Conservation (phyloP, 2,329 filamentous ascomycete genomes). For the Curvularia sp. region DNA sequence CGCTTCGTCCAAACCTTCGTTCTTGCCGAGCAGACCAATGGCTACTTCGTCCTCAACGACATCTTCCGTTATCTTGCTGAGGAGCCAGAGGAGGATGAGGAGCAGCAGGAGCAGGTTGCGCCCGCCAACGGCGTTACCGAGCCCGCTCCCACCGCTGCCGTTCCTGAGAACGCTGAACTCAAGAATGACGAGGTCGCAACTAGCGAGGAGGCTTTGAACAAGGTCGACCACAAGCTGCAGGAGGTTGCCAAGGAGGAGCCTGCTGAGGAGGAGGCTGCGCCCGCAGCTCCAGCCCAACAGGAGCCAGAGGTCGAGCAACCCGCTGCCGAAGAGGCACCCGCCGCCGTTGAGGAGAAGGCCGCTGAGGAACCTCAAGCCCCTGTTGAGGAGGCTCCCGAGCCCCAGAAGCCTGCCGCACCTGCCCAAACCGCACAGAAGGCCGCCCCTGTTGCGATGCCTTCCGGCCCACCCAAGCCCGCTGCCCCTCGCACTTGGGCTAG, state of each 20-base stretch:
- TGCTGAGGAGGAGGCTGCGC: conserved; percentile 33
- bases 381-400: conserved; percentile 48
- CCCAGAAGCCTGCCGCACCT: conserved; percentile 70
- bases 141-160: conserved; percentile 48
- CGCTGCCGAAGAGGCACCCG: conserved; percentile 51
- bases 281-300: conserved; percentile 49
- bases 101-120: conserved; percentile 46
- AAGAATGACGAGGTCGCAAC: conserved; percentile 48
- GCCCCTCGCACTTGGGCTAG: conserved; percentile 75
- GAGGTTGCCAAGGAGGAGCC: conserved; percentile 56
- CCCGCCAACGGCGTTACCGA: conserved; percentile 51
- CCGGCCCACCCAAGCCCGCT: conserved; percentile 62
- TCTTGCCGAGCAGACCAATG: conserved; percentile 91
- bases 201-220: conserved; percentile 54
- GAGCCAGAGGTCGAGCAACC: conserved; percentile 46
- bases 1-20: conserved; percentile 99
- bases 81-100: conserved; percentile 73
- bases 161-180: conserved; percentile 39
- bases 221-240: conserved; percentile 78
- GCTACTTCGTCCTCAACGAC: conserved; percentile 98
- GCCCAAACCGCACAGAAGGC: conserved; percentile 62
- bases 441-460: conserved; percentile 62
- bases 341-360: conserved; percentile 48
- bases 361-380: conserved; percentile 41
- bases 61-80: conserved; percentile 94